Evolutionary conservation across 768 basidiomycete genomes (phyloP).

Genomic region (Serpula lacrymans): DNA sequence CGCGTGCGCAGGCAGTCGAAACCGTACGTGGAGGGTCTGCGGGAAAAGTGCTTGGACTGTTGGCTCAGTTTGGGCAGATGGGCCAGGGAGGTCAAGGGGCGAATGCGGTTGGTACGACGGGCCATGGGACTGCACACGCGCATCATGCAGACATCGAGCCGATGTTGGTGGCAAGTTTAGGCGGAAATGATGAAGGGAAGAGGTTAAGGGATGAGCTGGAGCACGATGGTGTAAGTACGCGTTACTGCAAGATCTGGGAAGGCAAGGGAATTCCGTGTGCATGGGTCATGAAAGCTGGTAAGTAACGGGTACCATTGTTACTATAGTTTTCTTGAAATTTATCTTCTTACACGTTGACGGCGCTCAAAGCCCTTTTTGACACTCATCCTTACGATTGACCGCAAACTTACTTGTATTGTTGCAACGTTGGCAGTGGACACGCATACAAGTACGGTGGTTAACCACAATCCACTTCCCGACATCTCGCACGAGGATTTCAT

Average conservation of each 20-base stretch:
- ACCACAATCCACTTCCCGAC: slow-evolving; percentile 86
- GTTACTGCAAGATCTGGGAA: slow-evolving; percentile 72
- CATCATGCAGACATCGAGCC: slow-evolving; percentile 44
- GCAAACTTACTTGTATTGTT: neutral
- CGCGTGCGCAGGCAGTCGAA: slow-evolving; percentile 70
- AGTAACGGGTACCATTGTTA: slow-evolving; percentile 18
- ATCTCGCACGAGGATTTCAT: slow-evolving; percentile 87
- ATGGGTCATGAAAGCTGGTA: slow-evolving; percentile 77
- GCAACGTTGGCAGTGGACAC: slow-evolving; percentile 62
- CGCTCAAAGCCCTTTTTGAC: slow-evolving; percentile 5
- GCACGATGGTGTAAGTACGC: slow-evolving; percentile 61
- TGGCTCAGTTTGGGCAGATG: slow-evolving; percentile 61
- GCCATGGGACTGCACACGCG: neutral
- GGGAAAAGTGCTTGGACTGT: slow-evolving; percentile 61
- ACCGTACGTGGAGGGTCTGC: slow-evolving; percentile 72
- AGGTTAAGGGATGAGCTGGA: slow-evolving; percentile 65
- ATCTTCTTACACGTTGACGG: no score
- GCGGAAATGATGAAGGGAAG: slow-evolving; percentile 66
- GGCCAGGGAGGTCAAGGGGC: neutral
- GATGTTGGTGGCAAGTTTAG: slow-evolving; percentile 70
- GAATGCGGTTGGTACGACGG: no score
- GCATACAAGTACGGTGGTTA: slow-evolving; percentile 66
- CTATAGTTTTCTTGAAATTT: no score
- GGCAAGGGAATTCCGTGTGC: slow-evolving; percentile 73
- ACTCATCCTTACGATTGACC: slow-evolving; percentile 2